A percentile compares a stretch with the other conserved stretches of the same genome.
Evolutionary conservation across 116 monocot species (phyloP).

Genomic region (Iris pallida): DNA sequence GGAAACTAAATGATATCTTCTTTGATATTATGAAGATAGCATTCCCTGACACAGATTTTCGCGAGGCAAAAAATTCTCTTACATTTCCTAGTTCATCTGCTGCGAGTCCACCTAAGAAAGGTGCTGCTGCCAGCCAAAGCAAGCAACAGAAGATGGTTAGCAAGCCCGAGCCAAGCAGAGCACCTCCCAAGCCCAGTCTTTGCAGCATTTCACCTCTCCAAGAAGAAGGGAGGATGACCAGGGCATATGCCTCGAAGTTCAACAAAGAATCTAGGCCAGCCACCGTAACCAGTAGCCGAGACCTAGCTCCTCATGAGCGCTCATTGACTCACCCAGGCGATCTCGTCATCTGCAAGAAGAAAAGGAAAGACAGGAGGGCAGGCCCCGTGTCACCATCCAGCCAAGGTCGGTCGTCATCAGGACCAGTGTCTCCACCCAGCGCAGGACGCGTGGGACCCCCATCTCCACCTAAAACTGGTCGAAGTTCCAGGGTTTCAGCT

Average conservation of each 20-base stretch:
- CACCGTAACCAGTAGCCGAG: conserved; percentile 5
- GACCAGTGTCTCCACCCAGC: conserved; percentile 11
- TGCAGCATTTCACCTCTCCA: background rate
- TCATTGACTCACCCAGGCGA: conserved; percentile 65
- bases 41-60: conserved; percentile 83
- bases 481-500: conserved; percentile 4
- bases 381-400: conserved; percentile 32
- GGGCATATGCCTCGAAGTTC: conserved; percentile 25
- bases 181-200: conserved; percentile 1
- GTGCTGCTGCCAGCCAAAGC: conserved; percentile 17
- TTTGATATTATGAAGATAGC: conserved; percentile 88
- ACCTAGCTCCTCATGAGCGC: conserved; percentile 6
- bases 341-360: conserved; percentile 87
- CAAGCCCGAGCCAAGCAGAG: conserved; percentile 16
- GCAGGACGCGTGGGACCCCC: conserved; percentile 11
- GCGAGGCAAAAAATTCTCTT: conserved; percentile 44
- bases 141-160: conserved; percentile 31
- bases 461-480: background rate
- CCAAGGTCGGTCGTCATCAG: conserved; percentile 20
- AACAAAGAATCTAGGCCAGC: conserved; percentile 32
- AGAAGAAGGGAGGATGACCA: conserved; percentile 14
- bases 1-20: conserved; percentile 76
- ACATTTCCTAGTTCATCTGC: conserved; percentile 36
- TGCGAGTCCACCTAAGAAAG: conserved; percentile 18
- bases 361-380: conserved; percentile 73